phyloP scores from a whole-genome alignment of 139 green algal genomes.

The Microglena sp. region DNA sequence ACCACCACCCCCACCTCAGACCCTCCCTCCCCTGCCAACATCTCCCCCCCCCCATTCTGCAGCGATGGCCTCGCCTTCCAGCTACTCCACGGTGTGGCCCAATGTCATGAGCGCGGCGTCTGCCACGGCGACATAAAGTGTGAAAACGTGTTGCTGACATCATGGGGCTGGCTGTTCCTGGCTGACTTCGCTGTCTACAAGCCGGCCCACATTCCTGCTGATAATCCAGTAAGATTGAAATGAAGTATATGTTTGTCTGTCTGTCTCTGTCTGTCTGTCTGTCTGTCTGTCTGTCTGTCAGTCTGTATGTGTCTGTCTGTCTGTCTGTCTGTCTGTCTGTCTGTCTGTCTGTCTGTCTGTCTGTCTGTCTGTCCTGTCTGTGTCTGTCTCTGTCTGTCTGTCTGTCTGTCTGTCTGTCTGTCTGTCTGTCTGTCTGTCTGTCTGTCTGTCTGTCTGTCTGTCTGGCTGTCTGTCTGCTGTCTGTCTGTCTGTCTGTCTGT shows the following conservation, averaged over 20 bases:
- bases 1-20: no score
- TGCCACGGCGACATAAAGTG: conserved; percentile 92
- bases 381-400: no score
- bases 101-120: conserved; percentile 62
- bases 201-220: conserved; percentile 73
- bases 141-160: conserved; percentile 80
- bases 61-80: no score
- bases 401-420: no score
- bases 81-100: conserved; percentile 66
- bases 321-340: conserved; percentile 1
- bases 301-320: not conserved
- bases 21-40: no score
- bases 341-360: not conserved
- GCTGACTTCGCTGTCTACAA: conserved; percentile 90
- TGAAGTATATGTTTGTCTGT: conserved; percentile 7
- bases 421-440: no score
- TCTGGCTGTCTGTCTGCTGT: no score
- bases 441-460: no score
- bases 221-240: conserved; percentile 70
- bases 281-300: not conserved
- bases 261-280: not conserved
- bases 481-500: no score
- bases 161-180: conserved; percentile 86
- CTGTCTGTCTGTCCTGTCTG: no score
- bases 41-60: no score